Percentiles rank a stretch among this genome's conserved stretches.
Conservation (phyloP, 345 rosid species). For the Rhodamnia argentea region DNA sequence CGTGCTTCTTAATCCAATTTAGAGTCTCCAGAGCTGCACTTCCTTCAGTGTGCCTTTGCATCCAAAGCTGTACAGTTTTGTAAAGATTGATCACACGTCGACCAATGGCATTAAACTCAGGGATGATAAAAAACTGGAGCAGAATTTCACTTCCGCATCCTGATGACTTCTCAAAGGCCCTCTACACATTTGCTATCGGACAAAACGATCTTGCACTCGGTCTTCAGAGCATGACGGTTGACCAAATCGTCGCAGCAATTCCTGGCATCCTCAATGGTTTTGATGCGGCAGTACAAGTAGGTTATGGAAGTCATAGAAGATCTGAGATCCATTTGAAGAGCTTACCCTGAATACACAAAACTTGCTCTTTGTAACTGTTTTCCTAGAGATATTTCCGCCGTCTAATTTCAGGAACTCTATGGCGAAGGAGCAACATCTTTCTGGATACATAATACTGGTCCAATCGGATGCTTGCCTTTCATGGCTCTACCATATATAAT, state of each 20-base stretch:
- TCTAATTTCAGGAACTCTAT: constrained; percentile 15
- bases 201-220: constrained; percentile 38
- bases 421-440: constrained; percentile 33
- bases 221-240: constrained; percentile 18
- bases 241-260: constrained; percentile 17
- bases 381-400: background rate
- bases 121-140: background rate
- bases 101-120: background rate
- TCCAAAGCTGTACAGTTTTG: background rate
- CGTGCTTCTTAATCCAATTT: background rate
- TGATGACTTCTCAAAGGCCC: constrained; percentile 1
- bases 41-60: background rate
- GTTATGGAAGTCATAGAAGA: background rate
- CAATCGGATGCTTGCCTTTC: constrained; percentile 47
- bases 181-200: constrained; percentile 35
- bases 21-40: background rate
- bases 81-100: background rate
- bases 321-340: background rate
- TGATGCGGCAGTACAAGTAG: constrained; percentile 23
- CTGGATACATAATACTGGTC: constrained; percentile 48
- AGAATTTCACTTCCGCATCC: background rate
- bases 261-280: constrained; percentile 19
- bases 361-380: background rate
- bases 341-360: background rate
- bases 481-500: constrained; percentile 16